A percentile compares a stretch with the other conserved stretches of the same genome.
phyloP scores from a whole-genome alignment of 1,284 basidiomycete species.

The Marasmius sp. region DNA sequence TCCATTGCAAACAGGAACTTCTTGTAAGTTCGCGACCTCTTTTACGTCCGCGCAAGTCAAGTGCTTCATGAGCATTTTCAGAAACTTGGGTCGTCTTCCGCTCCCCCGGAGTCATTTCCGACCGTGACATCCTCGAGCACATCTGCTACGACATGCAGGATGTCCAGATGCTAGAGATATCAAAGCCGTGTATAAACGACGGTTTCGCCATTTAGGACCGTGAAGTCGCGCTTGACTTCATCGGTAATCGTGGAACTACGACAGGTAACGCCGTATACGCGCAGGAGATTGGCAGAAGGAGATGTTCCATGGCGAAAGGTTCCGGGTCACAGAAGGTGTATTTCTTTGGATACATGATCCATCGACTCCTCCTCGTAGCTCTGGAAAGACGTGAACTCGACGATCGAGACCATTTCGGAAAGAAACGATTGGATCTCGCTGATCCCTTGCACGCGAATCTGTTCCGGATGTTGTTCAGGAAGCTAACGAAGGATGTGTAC shows the following conservation, averaged over 20 bases:
- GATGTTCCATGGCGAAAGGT: conserved; percentile 94
- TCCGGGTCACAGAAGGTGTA: conserved; percentile 99
- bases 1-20: conserved; percentile 85
- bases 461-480: conserved; percentile 97
- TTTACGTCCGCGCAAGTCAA: conserved; percentile 7
- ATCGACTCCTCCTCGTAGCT: conserved; percentile 91
- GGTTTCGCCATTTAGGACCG: conserved; percentile 98
- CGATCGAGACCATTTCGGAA: conserved; percentile 99
- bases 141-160: conserved; percentile 99
- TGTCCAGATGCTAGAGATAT: conserved; percentile 94
- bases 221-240: conserved; percentile 96
- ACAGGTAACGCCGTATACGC: conserved; percentile 96
- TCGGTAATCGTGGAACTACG: conserved; percentile 96
- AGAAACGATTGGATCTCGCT: conserved; percentile 95
- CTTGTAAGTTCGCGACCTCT: conserved; percentile 55
- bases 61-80: conserved; percentile 26
- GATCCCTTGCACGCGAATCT: conserved; percentile 94
- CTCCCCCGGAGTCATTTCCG: conserved; percentile 95
- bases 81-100: conserved; percentile 98
- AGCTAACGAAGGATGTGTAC: conserved; percentile 96
- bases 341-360: conserved; percentile 99
- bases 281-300: conserved; percentile 97
- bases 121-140: conserved; percentile 96
- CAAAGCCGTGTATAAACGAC: conserved; percentile 98
- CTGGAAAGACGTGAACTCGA: conserved; percentile 95